Base-by-base conservation (phyloP, 225 moss, liverwort and hornwort species). In the Bryum argenteum region DNA sequence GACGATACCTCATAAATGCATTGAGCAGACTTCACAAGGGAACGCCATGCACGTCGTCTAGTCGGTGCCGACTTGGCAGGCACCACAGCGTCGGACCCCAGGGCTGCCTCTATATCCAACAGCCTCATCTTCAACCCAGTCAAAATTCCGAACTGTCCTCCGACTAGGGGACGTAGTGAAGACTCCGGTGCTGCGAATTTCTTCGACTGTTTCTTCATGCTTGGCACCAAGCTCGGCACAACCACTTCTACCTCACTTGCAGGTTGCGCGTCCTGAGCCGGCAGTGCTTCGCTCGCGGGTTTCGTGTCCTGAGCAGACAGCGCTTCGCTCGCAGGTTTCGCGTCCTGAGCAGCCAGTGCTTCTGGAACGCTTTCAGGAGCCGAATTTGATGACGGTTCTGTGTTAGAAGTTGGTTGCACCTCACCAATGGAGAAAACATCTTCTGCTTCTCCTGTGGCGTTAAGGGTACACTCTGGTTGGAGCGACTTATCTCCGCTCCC, bases 1-100 rank as follows among this genome's bases (percentile, higher is more conserved):
- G 5, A 17, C 10, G 9, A 40, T 92, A 98, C 97, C 94, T 79
- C 88, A 77, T 92, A 98, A 52, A 98, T 89, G 11, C 92, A 92
- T 74, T 83, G 85, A 22, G 92, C 82, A 57, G 86, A 85, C 76
- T 98, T 98, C 56, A 98, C 85, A 51, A 98, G 80, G 23, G 83
- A 82, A 54, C 98, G 92, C 98, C 98, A 98, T 51, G 87, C 91
- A 61, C 94, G 98, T 58, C 94, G 79, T 75, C 94, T 94, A 66
- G 62, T 47, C 12, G 85, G 73, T 48, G 71, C 72, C 18, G 85
- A 85, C 61, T 91, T 86, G 18, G 84, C 75, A 65, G 83, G 58
- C 65, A 95, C 82, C 38, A 91, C 75, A 59, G 88, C 79, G n/a
- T 92, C 92, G 19, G 71, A 66, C 2, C 90, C 84, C 76, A 98